Percentiles rank a stretch among this genome's conserved stretches.
phyloP scores from a whole-genome alignment of 2,329 filamentous ascomycete genomes.

The Aspergillus sp. region DNA sequence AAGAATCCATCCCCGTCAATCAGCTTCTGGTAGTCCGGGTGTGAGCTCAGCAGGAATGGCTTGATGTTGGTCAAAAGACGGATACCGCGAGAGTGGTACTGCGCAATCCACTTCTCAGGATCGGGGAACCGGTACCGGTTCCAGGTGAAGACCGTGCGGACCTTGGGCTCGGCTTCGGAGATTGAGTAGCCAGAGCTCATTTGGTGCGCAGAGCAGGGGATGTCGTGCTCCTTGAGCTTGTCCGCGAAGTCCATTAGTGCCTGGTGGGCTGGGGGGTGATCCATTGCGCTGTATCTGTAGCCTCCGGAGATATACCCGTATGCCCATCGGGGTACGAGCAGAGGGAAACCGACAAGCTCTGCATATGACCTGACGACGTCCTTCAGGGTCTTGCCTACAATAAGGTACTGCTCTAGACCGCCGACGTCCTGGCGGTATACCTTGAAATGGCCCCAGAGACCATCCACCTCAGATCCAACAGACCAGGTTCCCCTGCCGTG shows the following conservation, averaged over 20 bases:
- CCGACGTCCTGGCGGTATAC: constrained; percentile 72
- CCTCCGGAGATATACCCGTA: constrained; percentile 73
- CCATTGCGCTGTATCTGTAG: constrained; percentile 60
- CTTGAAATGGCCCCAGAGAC: constrained; percentile 73
- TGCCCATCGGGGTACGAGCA: constrained; percentile 69
- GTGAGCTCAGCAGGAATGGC: constrained; percentile 66
- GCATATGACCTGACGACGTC: constrained; percentile 68
- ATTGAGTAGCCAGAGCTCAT: constrained; percentile 74
- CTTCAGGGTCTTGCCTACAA: constrained; percentile 64
- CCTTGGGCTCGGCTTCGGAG: constrained; percentile 65
- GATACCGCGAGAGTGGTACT: constrained; percentile 65
- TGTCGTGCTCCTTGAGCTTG: constrained; percentile 63
- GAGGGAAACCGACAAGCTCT: constrained; percentile 65
- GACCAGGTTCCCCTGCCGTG: constrained; percentile 65
- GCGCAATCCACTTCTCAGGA: constrained; percentile 61
- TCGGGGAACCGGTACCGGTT: constrained; percentile 69
- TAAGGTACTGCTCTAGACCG: constrained; percentile 69
- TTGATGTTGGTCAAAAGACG: constrained; percentile 71
- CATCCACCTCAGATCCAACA: constrained; percentile 71
- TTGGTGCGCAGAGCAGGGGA: constrained; percentile 70
- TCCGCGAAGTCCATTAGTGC: constrained; percentile 61
- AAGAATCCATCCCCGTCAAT: constrained; percentile 63
- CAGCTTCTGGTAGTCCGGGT: constrained; percentile 65
- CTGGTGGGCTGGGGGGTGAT: constrained; percentile 56
- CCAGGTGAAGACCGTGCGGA: constrained; percentile 71